Evolutionary conservation across 1,284 basidiomycete genomes (phyloP), one percentile per base, ranked within the genome.

Genomic region (Boletus sp.): DNA sequence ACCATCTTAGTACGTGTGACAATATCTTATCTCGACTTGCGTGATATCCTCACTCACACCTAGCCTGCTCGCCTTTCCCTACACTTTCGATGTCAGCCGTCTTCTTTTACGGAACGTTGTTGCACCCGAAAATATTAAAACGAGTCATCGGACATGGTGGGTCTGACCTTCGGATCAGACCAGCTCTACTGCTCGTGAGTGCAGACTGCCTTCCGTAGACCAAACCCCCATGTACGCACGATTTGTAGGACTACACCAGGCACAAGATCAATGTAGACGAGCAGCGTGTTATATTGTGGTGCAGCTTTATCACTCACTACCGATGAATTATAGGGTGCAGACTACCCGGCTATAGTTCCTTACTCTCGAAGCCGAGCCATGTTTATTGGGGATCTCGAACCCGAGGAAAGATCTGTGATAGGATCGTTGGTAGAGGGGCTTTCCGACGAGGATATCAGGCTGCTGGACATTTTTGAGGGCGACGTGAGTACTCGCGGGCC

Each of bases 81-180:
- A 43, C 26, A 17, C 27, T 35, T 40, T 23, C 52, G 7, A 64
- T 61, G 65, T 26, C 41, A 23, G 67, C 72, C 49, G 87, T 87
- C 5, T 94, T 94, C 69, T 92, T 93, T 72, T 93, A 94, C 64
- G 92, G 92, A 23, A 91, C 88, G 0, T 68, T 90, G 22, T 80
- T 87, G 72, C 84, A 88, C 53, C 85, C 87, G 9, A 77, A 75
- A 43, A 80, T 90, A 55, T 69, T 89, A 32, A 73, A 68, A 49
- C 72, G 79, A 16, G 85, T 89, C 8, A 76, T 90, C 22, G 71
- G 72, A 8, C 78, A 84, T 50, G 69, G 80, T 44, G 80, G 79
- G 9, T 58, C 69, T 8, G 70, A 78, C 50, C 70, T 90, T 5
- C 60, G 72, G 34, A 75, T 82, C 44, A 77, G 80, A 54, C 77